Percentiles rank a stretch among this genome's conserved stretches.
phyloP scores from a whole-genome alignment of 306 rosid species.

The Prunus padus region DNA sequence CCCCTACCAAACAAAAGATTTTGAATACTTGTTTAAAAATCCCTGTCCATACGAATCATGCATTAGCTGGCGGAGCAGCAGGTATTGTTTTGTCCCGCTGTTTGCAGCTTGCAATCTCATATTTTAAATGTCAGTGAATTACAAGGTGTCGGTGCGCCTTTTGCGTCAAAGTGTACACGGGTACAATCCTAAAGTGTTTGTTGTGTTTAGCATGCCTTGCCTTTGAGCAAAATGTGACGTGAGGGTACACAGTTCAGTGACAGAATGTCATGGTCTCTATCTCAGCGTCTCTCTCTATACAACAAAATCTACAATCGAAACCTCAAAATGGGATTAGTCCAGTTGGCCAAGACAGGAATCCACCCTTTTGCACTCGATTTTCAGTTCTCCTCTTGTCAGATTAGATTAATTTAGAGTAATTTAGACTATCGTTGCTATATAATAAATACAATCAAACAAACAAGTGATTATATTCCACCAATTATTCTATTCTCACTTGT shows the following conservation, averaged over 20 bases:
- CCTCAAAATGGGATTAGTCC: too few species aligned
- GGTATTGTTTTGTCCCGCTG: conserved; percentile 57
- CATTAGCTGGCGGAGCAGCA: conserved; percentile 72
- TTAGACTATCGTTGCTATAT: too few species aligned
- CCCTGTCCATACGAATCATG: conserved; percentile 44
- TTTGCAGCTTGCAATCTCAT: conserved; percentile 23
- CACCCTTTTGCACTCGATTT: too few species aligned
- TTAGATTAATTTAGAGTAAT: too few species aligned
- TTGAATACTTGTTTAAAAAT: conserved; percentile 8
- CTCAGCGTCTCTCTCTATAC: too few species aligned
- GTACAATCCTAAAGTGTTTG: not conserved
- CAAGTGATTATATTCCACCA: too few species aligned
- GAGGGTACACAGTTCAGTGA: not conserved
- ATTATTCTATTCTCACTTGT: too few species aligned
- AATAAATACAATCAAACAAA: too few species aligned
- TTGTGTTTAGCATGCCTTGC: not conserved
- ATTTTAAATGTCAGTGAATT: conserved; percentile 1
- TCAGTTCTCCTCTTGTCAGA: too few species aligned
- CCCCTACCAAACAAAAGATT: conserved; percentile 46
- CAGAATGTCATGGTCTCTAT: not conserved
- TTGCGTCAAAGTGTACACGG: not conserved
- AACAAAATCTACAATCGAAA: too few species aligned
- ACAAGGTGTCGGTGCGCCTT: conserved; percentile 53
- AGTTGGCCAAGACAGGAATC: too few species aligned
- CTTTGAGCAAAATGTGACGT: too few species aligned